A percentile compares a stretch with the other conserved stretches of the same genome.
phyloP scores from a whole-genome alignment of 768 basidiomycete genomes.

The Tephrocybe rancida region DNA sequence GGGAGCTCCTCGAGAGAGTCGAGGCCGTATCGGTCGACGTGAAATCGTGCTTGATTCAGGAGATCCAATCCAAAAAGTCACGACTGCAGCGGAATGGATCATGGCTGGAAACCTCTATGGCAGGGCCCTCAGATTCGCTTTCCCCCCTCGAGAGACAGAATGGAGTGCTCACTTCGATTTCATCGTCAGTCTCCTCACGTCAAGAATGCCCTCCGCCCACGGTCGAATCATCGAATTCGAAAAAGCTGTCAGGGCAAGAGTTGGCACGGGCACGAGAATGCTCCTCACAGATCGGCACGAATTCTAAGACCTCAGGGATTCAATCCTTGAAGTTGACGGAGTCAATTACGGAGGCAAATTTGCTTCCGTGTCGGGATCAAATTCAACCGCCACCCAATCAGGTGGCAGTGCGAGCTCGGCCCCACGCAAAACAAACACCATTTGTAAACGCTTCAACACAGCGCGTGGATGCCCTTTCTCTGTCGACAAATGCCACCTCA shows the following conservation, averaged over 20 bases:
- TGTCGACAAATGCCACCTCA: constrained; percentile 15
- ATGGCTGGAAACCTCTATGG: constrained; percentile 19
- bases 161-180: constrained; percentile 22
- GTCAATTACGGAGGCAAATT: background rate
- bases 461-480: constrained; percentile 11
- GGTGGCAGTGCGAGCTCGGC: constrained; percentile 1
- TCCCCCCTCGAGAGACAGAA: constrained; percentile 24
- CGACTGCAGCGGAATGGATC: constrained; percentile 23
- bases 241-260: constrained; percentile 20
- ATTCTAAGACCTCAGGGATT: constrained; percentile 1
- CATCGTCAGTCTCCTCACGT: constrained; percentile 21
- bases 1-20: constrained; percentile 16
- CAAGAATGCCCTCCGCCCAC: constrained; percentile 1
- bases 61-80: constrained; percentile 17
- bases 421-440: background rate
- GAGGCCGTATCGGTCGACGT: constrained; percentile 15
- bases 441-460: constrained; percentile 25
- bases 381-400: background rate
- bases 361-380: background rate
- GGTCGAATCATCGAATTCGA: constrained; percentile 27
- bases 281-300: constrained; percentile 19
- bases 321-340: background rate
- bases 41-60: constrained; percentile 18
- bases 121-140: constrained; percentile 23
- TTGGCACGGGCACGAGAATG: constrained; percentile 10